Conservation (phyloP, 2,329 filamentous ascomycete species). For the Ascomycota sp. region DNA sequence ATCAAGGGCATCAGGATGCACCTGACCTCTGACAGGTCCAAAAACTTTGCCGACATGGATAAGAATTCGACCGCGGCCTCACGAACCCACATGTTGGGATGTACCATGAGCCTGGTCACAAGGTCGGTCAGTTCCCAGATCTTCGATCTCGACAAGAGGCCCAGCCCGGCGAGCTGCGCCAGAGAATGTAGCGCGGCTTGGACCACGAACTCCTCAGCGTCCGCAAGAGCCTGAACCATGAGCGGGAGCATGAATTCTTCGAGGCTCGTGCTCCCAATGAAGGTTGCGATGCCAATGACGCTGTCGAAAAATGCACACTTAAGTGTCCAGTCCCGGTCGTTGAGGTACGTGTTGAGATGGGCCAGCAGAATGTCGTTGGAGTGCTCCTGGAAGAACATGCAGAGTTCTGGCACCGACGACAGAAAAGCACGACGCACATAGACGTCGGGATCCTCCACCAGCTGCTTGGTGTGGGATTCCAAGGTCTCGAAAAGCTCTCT, state of each 20-base stretch:
- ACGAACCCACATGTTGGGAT: conserved; percentile 86
- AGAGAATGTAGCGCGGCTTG: conserved; percentile 75
- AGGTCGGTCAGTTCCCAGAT: conserved; percentile 76
- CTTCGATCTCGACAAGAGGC: conserved; percentile 62
- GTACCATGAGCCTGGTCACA: conserved; percentile 65
- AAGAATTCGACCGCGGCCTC: conserved; percentile 75
- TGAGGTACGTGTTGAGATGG: conserved; percentile 90
- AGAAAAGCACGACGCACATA: conserved; percentile 79
- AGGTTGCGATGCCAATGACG: conserved; percentile 76
- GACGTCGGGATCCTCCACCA: conserved; percentile 69
- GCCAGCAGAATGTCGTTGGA: conserved; percentile 91
- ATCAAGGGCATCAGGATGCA: conserved; percentile 68
- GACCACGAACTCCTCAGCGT: conserved; percentile 82
- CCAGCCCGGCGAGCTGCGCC: conserved; percentile 68
- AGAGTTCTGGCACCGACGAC: conserved; percentile 73
- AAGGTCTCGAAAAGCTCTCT: conserved; percentile 64
- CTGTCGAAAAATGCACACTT: conserved; percentile 95
- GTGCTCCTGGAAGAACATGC: conserved; percentile 81
- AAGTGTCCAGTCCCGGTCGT: conserved; percentile 86
- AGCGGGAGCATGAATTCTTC: conserved; percentile 90
- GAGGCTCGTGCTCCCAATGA: conserved; percentile 68
- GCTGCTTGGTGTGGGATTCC: conserved; percentile 66
- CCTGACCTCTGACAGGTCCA: conserved; percentile 59
- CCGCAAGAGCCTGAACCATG: conserved; percentile 84
- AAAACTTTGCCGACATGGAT: conserved; percentile 48